phyloP scores from a whole-genome alignment of 192 early-diverging fungal species.

The Thamnidium elegans region DNA sequence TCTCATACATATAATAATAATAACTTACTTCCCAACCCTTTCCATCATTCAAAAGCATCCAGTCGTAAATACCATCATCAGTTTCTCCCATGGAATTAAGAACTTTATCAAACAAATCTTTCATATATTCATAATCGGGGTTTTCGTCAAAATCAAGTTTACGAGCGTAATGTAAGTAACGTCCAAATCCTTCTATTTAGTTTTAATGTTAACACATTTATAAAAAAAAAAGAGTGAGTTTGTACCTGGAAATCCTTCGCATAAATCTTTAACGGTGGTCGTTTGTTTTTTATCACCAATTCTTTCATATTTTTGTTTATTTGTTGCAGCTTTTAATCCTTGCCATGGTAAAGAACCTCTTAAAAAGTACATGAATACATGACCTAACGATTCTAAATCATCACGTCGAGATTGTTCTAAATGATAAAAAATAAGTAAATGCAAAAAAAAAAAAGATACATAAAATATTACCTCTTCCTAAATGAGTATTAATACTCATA shows the following conservation, averaged over 20 bases:
- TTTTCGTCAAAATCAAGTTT: slow-evolving; percentile 92
- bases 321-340: slow-evolving; percentile 93
- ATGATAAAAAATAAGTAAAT: background rate
- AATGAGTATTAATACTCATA: slow-evolving; percentile 97
- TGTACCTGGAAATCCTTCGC: slow-evolving; percentile 79
- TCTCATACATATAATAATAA: too few species aligned
- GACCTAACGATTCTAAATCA: slow-evolving; percentile 94
- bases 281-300: slow-evolving; percentile 98
- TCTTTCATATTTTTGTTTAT: slow-evolving; percentile 99
- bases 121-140: slow-evolving; percentile 92
- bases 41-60: slow-evolving; percentile 70
- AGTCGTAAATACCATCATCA: slow-evolving; percentile 94
- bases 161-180: slow-evolving; percentile 84
- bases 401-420: slow-evolving; percentile 95
- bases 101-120: slow-evolving; percentile 79
- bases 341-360: slow-evolving; percentile 94
- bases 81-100: slow-evolving; percentile 63
- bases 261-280: slow-evolving; percentile 83
- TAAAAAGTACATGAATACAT: slow-evolving; percentile 98
- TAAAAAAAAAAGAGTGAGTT: background rate
- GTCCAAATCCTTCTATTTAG: slow-evolving; percentile 76
- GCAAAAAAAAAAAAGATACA: background rate
- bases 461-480: slow-evolving; percentile 70
- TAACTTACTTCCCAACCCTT: slow-evolving; percentile 48
- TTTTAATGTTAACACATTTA: background rate